Evolutionary conservation across 495 filamentous ascomycete genomes (phyloP), one percentile per base, ranked within the genome.

Genomic region (Geopyxis carbonaria): DNA sequence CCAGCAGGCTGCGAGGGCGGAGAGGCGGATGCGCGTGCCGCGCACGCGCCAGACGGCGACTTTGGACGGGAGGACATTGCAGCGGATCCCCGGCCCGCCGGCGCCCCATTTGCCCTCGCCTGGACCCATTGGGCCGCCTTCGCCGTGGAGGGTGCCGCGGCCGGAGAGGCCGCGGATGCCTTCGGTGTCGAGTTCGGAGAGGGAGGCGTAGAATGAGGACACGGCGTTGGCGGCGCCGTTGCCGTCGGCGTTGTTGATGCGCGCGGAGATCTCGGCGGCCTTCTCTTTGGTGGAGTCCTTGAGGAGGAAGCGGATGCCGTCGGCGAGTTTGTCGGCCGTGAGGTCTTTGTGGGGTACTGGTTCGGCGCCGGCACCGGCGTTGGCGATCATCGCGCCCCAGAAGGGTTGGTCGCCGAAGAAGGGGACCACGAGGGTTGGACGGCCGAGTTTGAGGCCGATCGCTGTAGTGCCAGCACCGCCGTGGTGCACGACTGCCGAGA

Each of bases 381-480:
- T 63, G 0, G 67, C 67, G 2, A 86, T 65, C 71, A 83, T 83
- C 3, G 64, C 57, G 7, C 80, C 82, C 83, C 83, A 92, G 56
- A 89, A 89, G 11, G 72, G 66, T 58, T 92, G 82, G 45, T 78
- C 74, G 0, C 74, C 74, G 46, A 78, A 78, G 55, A 78, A 78
- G 4, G 74, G 73, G 1, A 78, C 71, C 21, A 78, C 62, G 64
- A 78, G 70, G 13, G 71, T 76, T 15, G 74, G 74, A 43, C 65
- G 70, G 0, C 71, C 74, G 39, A 65, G 70, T 50, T 71, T 72
- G 18, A 78, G 61, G 11, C 72, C 69, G 14, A 72, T 74, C 2
- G 74, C 75, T 4, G 74, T 77, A 0, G 75, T 78, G 2, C 74
- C 74, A 1, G 74, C 75, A 1, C 74, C 74, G 2, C 74, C 74